A percentile compares a stretch with the other conserved stretches of the same genome.
These are phyloP conservation scores for Diaporthe vaccinii DNA, from an alignment of 2,329 filamentous ascomycete species.

Conservation along the genomic window DNA sequence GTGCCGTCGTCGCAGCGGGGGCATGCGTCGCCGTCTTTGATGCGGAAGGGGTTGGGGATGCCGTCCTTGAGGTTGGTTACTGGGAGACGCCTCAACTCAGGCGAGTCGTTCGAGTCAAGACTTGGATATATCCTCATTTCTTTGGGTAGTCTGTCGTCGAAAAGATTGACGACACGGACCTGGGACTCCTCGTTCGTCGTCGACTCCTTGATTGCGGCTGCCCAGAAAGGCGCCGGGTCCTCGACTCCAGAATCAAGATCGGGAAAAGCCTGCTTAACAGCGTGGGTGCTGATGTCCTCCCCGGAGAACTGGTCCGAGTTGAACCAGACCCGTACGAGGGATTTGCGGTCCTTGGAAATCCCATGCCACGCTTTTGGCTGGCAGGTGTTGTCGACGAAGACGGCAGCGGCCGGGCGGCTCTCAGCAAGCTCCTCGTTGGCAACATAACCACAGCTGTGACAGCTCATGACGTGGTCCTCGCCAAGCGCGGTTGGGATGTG, in stretches of 20 bases:
- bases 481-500: slow-evolving; percentile 85
- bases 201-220: slow-evolving; percentile 51
- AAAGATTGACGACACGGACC: slow-evolving; percentile 52
- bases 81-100: slow-evolving; percentile 8
- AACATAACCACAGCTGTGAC: slow-evolving; percentile 78
- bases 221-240: slow-evolving; percentile 68
- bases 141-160: slow-evolving; percentile 52
- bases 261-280: slow-evolving; percentile 75
- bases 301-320: slow-evolving; percentile 45
- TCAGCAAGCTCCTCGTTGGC: slow-evolving; percentile 89
- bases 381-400: not conserved
- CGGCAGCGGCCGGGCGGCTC: slow-evolving; percentile 43
- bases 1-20: slow-evolving; percentile 75
- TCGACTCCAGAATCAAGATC: slow-evolving; percentile 81
- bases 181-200: slow-evolving; percentile 50
- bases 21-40: slow-evolving; percentile 78
- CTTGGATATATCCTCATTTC: not conserved
- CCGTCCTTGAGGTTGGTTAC: slow-evolving; percentile 13
- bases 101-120: not conserved
- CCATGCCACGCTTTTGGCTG: slow-evolving; percentile 65
- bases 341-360: slow-evolving; percentile 76
- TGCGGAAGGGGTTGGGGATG: slow-evolving; percentile 73
- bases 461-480: slow-evolving; percentile 87
- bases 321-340: slow-evolving; percentile 79
- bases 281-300: slow-evolving; percentile 63